Conservation (phyloP, 805 yeast species). For the Kluyveromyces wickerhamii region DNA sequence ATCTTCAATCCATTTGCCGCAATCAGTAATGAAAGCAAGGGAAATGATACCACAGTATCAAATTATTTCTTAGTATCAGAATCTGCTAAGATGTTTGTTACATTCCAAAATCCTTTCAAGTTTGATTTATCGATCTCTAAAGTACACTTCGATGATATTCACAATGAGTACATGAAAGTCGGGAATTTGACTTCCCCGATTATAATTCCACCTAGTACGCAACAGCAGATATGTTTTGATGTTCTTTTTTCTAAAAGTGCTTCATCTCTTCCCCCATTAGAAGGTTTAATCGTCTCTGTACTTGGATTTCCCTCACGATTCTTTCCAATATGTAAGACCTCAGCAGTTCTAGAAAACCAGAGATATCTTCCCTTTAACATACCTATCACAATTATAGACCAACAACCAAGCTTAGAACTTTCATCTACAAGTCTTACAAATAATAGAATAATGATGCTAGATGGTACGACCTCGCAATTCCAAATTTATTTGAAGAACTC, state of each 20-base stretch:
- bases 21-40: slow-evolving; percentile 9
- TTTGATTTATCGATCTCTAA: slow-evolving; percentile 59
- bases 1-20: slow-evolving; percentile 50
- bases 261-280: slow-evolving; percentile 8
- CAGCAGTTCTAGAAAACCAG: not conserved
- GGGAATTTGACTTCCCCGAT: slow-evolving; percentile 20
- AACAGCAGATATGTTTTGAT: slow-evolving; percentile 29
- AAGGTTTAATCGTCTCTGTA: slow-evolving; percentile 17
- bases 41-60: slow-evolving; percentile 12
- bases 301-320: slow-evolving; percentile 16
- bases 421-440: not conserved
- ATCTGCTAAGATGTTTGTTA: slow-evolving; percentile 45
- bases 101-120: slow-evolving; percentile 70
- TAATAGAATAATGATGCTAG: slow-evolving; percentile 19
- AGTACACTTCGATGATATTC: slow-evolving; percentile 32
- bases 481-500: slow-evolving; percentile 20
- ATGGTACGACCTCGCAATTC: slow-evolving; percentile 22
- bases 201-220: slow-evolving; percentile 33
- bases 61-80: slow-evolving; percentile 47
- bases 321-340: slow-evolving; percentile 12
- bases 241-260: slow-evolving; percentile 16
- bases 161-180: slow-evolving; percentile 22
- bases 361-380: not conserved
- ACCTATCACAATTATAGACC: slow-evolving; percentile 1
- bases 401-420: not conserved